These are phyloP conservation scores for Carex myosuroides DNA, from an alignment of 176 grass and related monocot species.

Conservation along the genomic window DNA sequence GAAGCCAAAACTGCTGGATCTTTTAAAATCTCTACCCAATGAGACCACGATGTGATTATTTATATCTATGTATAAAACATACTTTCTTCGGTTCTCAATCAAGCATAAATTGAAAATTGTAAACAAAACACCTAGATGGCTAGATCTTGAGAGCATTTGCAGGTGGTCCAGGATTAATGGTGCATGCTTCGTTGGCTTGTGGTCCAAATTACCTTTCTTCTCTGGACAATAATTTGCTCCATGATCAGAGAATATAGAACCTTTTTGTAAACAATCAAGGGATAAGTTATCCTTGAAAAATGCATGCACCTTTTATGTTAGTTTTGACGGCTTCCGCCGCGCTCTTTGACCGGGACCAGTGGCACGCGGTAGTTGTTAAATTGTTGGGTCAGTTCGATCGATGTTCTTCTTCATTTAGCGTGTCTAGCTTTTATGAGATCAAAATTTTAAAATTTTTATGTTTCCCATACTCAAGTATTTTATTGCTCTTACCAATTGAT, in stretches of 20 bases:
- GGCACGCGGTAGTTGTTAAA: neutral
- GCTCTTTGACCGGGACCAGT: neutral
- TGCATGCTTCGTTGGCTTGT: slow-evolving; percentile 5
- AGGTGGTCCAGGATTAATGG: neutral
- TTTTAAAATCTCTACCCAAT: too few species aligned
- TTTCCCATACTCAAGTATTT: neutral
- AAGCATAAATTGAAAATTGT: neutral
- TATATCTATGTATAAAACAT: neutral
- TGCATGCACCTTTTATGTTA: neutral
- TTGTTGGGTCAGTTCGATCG: neutral
- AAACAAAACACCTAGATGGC: neutral
- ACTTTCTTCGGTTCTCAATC: neutral
- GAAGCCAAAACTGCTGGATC: too few species aligned
- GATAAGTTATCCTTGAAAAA: neutral
- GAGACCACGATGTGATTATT: neutral
- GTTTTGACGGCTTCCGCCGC: neutral
- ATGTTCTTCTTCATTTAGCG: neutral
- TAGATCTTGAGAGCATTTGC: neutral
- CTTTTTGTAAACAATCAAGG: neutral
- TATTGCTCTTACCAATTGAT: neutral
- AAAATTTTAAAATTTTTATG: neutral
- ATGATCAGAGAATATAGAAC: slow-evolving; percentile 6
- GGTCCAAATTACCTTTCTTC: neutral
- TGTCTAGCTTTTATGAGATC: neutral
- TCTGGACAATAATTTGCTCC: neutral